Evolutionary conservation across 1,284 basidiomycete species (phyloP), one percentile per base, ranked within the genome.

Genomic region (Tilletia walkeri): DNA sequence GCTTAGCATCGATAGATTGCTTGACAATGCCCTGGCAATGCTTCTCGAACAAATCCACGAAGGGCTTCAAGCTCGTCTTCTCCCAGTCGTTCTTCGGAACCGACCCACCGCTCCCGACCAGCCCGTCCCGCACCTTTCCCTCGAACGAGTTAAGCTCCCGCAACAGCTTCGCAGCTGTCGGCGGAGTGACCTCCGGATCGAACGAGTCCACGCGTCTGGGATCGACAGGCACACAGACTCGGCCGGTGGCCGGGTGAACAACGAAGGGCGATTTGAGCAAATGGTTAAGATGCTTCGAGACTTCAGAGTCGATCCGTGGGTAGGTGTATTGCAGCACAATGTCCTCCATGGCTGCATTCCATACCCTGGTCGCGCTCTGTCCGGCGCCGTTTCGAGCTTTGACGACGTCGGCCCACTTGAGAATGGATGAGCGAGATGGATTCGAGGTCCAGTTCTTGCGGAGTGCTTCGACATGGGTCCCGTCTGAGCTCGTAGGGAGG

Each of bases 251-350:
- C 0, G 96, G 95, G 84, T 99, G 95, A 0, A 99, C 87, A 82
- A 94, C 96, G 85, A 99, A 99, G 0, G 96, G 96, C 36, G 93
- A 91, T 85, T 99, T 99, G 73, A 99, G 89, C 86, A 99, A 88
- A 86, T 99, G 96, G 85, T 99, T 99, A 70, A 94, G 88, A 80
- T 95, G 93, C 82, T 98, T 96, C 1, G 94, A 95, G 16, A 99
- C 95, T 84, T 99, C 95, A 5, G 93, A 91, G 84, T 99, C 95
- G 73, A 99, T 89, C 18, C 95, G 90, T 2, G 96, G 95, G 84
- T 99, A 99, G 0, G 93, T 95, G 84, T 97, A 98, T 82, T 95
- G 92, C 14, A 99, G 86, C 70, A 96, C 87, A 70, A 98, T 89
- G 77, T 98, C 95, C 81, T 96, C 90, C 56, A 82, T 73, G 30